Evolutionary conservation across 2,329 filamentous ascomycete species (phyloP).

Genomic region (Juglanconis oblonga): DNA sequence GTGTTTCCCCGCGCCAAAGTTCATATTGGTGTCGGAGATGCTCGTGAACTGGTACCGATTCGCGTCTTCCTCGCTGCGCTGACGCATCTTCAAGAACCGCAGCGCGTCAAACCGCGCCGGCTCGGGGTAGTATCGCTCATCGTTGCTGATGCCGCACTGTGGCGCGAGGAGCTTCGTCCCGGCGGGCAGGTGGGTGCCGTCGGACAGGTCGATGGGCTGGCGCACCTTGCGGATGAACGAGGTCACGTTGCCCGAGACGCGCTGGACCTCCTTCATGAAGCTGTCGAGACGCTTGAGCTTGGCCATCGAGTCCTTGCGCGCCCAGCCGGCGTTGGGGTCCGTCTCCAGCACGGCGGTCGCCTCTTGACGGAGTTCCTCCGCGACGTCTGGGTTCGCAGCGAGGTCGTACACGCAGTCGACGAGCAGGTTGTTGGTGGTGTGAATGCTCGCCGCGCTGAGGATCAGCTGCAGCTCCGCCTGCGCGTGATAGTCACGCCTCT

Average conservation of each 20-base stretch:
- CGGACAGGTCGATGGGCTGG: constrained; percentile 42
- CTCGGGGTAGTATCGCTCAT: constrained; percentile 37
- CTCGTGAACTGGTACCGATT: constrained; percentile 43
- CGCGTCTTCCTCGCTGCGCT: constrained; percentile 33
- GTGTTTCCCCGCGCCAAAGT: constrained; percentile 46
- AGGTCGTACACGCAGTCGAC: constrained; percentile 51
- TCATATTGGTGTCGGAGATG: constrained; percentile 39
- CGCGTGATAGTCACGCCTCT: constrained; percentile 34
- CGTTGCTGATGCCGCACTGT: constrained; percentile 38
- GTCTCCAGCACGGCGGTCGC: constrained; percentile 39
- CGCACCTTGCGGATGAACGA: constrained; percentile 45
- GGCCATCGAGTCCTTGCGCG: constrained; percentile 39
- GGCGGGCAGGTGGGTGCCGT: constrained; percentile 40
- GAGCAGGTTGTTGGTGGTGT: constrained; percentile 42
- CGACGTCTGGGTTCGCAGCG: constrained; percentile 43
- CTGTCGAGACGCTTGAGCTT: constrained; percentile 46
- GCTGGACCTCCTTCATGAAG: constrained; percentile 44
- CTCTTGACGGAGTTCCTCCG: constrained; percentile 48
- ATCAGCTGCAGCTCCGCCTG: constrained; percentile 44
- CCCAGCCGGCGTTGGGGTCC: constrained; percentile 34
- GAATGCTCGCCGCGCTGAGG: constrained; percentile 41
- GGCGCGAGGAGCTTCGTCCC: constrained; percentile 42
- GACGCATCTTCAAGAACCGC: constrained; percentile 45
- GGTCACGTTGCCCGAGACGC: constrained; percentile 40
- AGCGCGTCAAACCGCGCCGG: constrained; percentile 46